phyloP scores from a whole-genome alignment of 1,284 basidiomycete species.

The Psilocybe mexicana region DNA sequence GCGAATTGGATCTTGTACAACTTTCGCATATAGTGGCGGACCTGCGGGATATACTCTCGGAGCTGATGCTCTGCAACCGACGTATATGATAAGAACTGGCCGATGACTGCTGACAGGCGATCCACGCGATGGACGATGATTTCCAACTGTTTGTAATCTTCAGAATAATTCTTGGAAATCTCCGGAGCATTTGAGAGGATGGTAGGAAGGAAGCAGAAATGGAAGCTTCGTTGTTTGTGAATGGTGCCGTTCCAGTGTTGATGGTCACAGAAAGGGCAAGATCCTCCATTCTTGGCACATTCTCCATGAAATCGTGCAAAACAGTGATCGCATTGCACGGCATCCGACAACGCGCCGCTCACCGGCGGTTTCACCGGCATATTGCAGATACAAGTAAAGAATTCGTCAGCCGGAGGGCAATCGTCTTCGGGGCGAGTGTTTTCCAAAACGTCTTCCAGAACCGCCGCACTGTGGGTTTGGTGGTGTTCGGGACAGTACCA shows the following conservation, averaged over 20 bases:
- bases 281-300: slow-evolving; percentile 82
- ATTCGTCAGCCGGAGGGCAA: slow-evolving; percentile 72
- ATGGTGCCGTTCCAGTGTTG: slow-evolving; percentile 85
- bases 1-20: slow-evolving; percentile 82
- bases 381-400: slow-evolving; percentile 80
- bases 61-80: slow-evolving; percentile 67
- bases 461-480: slow-evolving; percentile 55
- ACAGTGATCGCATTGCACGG: slow-evolving; percentile 85
- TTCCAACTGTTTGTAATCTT: slow-evolving; percentile 75
- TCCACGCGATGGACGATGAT: slow-evolving; percentile 75
- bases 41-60: slow-evolving; percentile 71
- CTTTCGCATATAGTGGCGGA: slow-evolving; percentile 85
- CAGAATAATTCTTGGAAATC: slow-evolving; percentile 72
- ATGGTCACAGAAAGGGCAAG: slow-evolving; percentile 85
- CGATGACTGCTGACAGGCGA: slow-evolving; percentile 68
- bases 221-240: slow-evolving; percentile 76
- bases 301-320: slow-evolving; percentile 80
- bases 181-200: slow-evolving; percentile 70
- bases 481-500: slow-evolving; percentile 73
- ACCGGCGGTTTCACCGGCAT: slow-evolving; percentile 73
- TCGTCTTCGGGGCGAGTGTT: slow-evolving; percentile 75
- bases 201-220: slow-evolving; percentile 74
- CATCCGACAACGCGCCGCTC: slow-evolving; percentile 70
- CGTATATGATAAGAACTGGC: slow-evolving; percentile 74
- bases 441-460: slow-evolving; percentile 72